Percentiles rank a stretch among this genome's conserved stretches.
These are phyloP conservation scores for Fusarium zealandicum DNA, from an alignment of 2,329 filamentous ascomycete species.

Conservation along the genomic window DNA sequence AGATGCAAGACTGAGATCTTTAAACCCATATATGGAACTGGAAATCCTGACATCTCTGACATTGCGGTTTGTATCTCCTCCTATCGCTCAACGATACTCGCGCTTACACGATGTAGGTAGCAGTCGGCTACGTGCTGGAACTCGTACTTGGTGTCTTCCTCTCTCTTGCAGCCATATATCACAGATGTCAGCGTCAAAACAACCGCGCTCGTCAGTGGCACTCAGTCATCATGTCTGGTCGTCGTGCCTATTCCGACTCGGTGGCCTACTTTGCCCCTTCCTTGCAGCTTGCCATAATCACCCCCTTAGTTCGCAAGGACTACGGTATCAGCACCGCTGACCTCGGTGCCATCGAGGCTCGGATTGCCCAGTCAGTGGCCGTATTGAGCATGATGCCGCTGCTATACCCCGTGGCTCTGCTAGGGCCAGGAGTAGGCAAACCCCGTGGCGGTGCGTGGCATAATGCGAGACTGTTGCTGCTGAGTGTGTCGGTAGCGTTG, in stretches of 20 bases:
- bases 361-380: slow-evolving; percentile 29
- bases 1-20: slow-evolving; percentile 24
- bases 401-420: slow-evolving; percentile 28
- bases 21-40: slow-evolving; percentile 26
- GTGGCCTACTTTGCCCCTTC: slow-evolving; percentile 35
- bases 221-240: slow-evolving; percentile 1
- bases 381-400: slow-evolving; percentile 37
- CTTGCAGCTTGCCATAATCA: slow-evolving; percentile 32
- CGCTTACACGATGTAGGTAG: slow-evolving; percentile 17
- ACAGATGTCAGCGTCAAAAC: neutral
- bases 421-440: slow-evolving; percentile 4
- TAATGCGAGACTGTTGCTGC: slow-evolving; percentile 15
- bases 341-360: slow-evolving; percentile 36
- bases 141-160: slow-evolving; percentile 7
- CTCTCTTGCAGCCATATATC: slow-evolving; percentile 4
- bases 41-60: slow-evolving; percentile 36
- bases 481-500: slow-evolving; percentile 16
- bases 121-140: slow-evolving; percentile 20
- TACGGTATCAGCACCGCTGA: slow-evolving; percentile 32
- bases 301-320: slow-evolving; percentile 35
- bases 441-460: neutral
- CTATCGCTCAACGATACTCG: neutral
- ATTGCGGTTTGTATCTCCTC: slow-evolving; percentile 28
- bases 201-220: neutral
- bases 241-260: slow-evolving; percentile 28